phyloP scores from a whole-genome alignment of 176 grass and related monocot species.

The Areca catechu region DNA sequence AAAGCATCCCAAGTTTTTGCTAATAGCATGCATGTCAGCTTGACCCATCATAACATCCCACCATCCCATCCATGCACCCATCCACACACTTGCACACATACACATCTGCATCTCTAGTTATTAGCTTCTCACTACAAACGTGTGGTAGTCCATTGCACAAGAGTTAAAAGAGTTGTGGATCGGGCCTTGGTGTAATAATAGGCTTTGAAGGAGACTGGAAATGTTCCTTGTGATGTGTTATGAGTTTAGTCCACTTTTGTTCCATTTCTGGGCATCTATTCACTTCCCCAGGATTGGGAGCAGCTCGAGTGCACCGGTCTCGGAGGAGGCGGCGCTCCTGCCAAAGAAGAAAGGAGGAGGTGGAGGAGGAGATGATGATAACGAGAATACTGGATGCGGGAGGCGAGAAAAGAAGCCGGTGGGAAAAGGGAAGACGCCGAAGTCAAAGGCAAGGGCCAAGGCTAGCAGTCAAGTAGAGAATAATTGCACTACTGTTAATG shows the following conservation, averaged over 20 bases:
- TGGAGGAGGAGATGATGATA: no score
- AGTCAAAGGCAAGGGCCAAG: background rate
- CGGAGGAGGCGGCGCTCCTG: background rate
- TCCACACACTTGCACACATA: background rate
- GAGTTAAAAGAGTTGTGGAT: no score
- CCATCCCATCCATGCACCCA: slow-evolving; percentile 3
- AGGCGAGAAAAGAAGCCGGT: background rate
- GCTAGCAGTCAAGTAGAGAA: background rate
- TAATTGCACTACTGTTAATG: background rate
- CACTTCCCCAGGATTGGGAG: background rate
- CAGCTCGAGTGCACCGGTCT: slow-evolving; percentile 5
- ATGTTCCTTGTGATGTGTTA: no score
- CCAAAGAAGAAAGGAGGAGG: background rate
- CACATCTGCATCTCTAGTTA: background rate
- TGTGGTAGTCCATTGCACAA: no score
- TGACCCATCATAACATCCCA: slow-evolving; percentile 16
- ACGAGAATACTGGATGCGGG: background rate
- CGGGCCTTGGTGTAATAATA: no score
- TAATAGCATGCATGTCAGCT: slow-evolving; percentile 5
- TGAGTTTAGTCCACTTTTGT: background rate
- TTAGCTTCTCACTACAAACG: no score
- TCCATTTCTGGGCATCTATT: background rate
- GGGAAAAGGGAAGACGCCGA: slow-evolving; percentile 15
- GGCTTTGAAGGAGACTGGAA: no score
- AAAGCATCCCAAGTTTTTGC: slow-evolving; percentile 1